Conservation (phyloP, 306 rosid species). For the Sechiopsis laciniata region DNA sequence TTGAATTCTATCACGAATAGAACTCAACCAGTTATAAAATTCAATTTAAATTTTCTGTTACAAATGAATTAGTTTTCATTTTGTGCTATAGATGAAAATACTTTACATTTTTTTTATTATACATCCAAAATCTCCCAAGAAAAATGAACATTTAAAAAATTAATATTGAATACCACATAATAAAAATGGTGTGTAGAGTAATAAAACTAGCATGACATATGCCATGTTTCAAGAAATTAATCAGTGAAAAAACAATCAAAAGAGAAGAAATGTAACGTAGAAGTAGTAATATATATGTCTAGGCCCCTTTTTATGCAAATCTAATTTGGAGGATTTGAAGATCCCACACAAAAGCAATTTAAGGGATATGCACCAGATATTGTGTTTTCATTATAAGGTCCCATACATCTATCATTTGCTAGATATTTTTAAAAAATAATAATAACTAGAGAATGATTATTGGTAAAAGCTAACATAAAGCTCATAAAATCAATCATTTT, state of each 20-base stretch:
- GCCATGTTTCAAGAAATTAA: too few species aligned
- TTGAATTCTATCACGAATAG: too few species aligned
- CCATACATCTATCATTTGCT: not conserved
- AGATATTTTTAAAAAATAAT: not conserved
- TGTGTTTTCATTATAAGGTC: not conserved
- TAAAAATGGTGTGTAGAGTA: too few species aligned
- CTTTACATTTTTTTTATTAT: too few species aligned
- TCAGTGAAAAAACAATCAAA: not conserved
- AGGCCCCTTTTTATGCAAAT: not conserved
- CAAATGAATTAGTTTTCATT: too few species aligned
- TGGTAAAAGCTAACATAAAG: not conserved
- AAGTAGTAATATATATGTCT: not conserved
- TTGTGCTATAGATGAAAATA: too few species aligned
- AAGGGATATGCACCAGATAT: slow-evolving; percentile 8
- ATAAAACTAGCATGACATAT: too few species aligned
- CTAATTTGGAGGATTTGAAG: not conserved
- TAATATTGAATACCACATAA: too few species aligned
- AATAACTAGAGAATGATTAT: not conserved
- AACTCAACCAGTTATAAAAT: too few species aligned
- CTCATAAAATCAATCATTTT: not conserved
- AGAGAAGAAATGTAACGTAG: not conserved
- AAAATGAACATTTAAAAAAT: too few species aligned
- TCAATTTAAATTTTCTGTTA: too few species aligned
- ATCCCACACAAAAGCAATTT: slow-evolving; percentile 13
- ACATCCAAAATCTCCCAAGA: too few species aligned